Conservation (phyloP, 2,329 filamentous ascomycete species). For the Pestalotiopsis fici region DNA sequence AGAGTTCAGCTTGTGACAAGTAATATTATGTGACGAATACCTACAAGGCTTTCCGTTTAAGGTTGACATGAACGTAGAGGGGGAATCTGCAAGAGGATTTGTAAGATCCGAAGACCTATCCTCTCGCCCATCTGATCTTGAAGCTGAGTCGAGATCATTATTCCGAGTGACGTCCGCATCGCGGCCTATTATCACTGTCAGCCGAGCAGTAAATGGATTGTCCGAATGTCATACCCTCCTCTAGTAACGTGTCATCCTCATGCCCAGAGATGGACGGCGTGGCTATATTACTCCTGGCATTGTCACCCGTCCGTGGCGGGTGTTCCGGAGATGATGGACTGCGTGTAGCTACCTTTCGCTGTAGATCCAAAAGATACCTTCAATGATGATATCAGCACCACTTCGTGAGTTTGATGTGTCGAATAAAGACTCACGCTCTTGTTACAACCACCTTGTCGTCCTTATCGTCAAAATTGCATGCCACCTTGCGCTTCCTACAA, state of each 20-base stretch:
- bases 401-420: not conserved
- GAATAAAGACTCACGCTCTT: constrained; percentile 36
- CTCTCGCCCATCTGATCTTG: constrained; percentile 25
- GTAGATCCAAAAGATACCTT: constrained; percentile 22
- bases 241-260: constrained; percentile 24
- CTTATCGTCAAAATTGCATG: constrained; percentile 44
- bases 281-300: not conserved
- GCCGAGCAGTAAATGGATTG: not conserved
- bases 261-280: not conserved
- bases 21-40: constrained; percentile 15
- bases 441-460: constrained; percentile 51
- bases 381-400: constrained; percentile 2
- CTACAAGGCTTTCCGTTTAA: constrained; percentile 42
- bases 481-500: constrained; percentile 42
- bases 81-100: constrained; percentile 42
- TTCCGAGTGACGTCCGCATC: not conserved
- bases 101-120: constrained; percentile 30
- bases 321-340: not conserved
- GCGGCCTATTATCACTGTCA: not conserved
- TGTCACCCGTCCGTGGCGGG: not conserved
- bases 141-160: not conserved
- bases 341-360: not conserved
- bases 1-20: constrained; percentile 9
- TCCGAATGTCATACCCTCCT: constrained; percentile 13
- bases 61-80: constrained; percentile 41